A percentile compares a stretch with the other conserved stretches of the same genome.
Conservation (phyloP, 2,329 filamentous ascomycete species). For the Verticillium zaregamsianum region DNA sequence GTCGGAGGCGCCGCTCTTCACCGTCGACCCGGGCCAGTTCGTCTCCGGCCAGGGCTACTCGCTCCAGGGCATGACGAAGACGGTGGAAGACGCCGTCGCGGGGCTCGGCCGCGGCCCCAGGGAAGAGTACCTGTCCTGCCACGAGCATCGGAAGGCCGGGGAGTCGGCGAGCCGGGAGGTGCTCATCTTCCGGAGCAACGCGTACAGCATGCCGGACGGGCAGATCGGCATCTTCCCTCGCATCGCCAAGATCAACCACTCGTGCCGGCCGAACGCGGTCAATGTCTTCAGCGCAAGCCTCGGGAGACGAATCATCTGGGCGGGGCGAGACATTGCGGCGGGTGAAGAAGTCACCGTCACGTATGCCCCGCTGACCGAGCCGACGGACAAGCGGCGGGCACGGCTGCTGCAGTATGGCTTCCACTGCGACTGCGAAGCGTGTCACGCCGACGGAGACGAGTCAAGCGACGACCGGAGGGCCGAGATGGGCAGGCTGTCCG, state of each 20-base stretch:
- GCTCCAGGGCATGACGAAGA: constrained; percentile 21
- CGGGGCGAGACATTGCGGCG: constrained; percentile 20
- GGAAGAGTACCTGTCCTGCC: too few relatives aligned
- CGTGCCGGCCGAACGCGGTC: too few relatives aligned
- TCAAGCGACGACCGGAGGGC: constrained; percentile 23
- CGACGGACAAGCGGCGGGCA: constrained; percentile 21
- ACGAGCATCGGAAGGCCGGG: too few relatives aligned
- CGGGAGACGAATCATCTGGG: constrained; percentile 19
- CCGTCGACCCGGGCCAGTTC: constrained; percentile 18
- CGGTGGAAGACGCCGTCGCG: too few relatives aligned
- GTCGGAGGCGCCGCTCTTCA: constrained; percentile 30
- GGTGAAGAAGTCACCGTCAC: constrained; percentile 29
- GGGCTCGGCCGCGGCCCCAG: too few relatives aligned
- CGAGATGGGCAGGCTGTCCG: constrained; percentile 24
- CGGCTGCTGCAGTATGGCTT: constrained; percentile 24
- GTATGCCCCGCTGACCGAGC: constrained; percentile 27
- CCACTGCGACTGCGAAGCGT: neutral
- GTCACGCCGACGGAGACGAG: constrained; percentile 4
- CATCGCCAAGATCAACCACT: too few relatives aligned
- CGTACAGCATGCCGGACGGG: too few relatives aligned
- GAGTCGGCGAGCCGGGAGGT: too few relatives aligned
- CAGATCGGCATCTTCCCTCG: too few relatives aligned
- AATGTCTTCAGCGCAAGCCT: too few relatives aligned
- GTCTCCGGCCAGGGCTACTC: constrained; percentile 26
- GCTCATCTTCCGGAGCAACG: too few relatives aligned